Base-by-base conservation (phyloP, 805 yeast species). In the Candida chilensis region DNA sequence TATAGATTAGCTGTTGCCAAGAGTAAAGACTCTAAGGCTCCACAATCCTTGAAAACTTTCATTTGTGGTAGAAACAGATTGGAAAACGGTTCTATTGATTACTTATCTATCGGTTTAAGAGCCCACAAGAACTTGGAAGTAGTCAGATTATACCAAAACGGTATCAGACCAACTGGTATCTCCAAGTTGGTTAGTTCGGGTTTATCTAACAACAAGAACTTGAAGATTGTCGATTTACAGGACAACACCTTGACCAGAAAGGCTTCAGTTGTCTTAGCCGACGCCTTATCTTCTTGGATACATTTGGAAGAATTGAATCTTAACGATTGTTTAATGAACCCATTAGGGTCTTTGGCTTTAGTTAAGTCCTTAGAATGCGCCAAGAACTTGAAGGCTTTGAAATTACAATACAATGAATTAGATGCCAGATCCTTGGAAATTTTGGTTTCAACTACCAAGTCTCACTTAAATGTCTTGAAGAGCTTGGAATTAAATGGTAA, bases 31-130 rank as follows among this genome's bases (percentile, higher is more conserved):
- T 44, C 50, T 18, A 57, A 59, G 25, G 62, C 69, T 15, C 58
- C 71, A 32, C 57, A 64, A 19, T 55, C 72, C 11, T 69, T 87
- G 48, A 78, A 80, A 45, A 85, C 96, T 2, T 90, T 92, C 41
- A 73, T 92, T 46, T 92, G 99, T 60, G 98, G 98, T 39, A 75
- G 99, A 60, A 92, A 92, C 59, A 81, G 99, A 57, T 71, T 92
- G 41, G 99, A 92, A 54, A 87, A 87, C 53, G 98, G 97, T 3
- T 87, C 96, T 5, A 74, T 86, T 54, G 76, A 77, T 44, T 80
- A 82, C 40, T 71, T 94, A 59, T 75, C 96, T 7, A 64, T 84
- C 33, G 95, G 94, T 36, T 69, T 92, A 42, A 80, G 81, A 50
- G 78, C 80, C 31, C 95, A 92, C 54, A 66, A 71, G 26, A 72